These are phyloP conservation scores for Eucalyptus tenuipes DNA, from an alignment of 345 rosid species.

Conservation along the genomic window DNA sequence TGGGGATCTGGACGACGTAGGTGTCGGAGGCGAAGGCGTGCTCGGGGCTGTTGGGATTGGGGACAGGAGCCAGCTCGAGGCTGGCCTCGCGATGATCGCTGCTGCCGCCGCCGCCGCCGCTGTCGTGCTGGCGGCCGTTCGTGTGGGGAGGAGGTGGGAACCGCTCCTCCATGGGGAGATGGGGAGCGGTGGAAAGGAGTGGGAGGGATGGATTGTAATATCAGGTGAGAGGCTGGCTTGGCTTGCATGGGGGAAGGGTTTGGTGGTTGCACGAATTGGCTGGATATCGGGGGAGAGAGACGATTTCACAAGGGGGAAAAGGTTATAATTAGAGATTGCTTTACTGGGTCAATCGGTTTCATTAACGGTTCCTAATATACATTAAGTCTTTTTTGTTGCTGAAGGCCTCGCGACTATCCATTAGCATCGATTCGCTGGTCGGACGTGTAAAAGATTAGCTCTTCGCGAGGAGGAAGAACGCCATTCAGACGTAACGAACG, in stretches of 20 bases:
- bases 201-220: not conserved
- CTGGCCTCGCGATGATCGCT: not conserved
- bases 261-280: not conserved
- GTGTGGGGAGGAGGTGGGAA: conserved; percentile 7
- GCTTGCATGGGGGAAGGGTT: not conserved
- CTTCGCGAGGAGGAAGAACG: not conserved
- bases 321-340: not conserved
- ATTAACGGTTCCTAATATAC: not conserved
- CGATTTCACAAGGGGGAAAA: not conserved
- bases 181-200: conserved; percentile 23
- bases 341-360: not conserved
- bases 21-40: conserved; percentile 11
- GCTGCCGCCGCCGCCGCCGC: not conserved
- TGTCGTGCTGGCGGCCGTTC: not conserved
- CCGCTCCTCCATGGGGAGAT: conserved; percentile 52
- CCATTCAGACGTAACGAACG: not conserved
- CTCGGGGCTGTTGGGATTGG: not conserved
- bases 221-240: not conserved
- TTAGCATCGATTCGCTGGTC: not conserved
- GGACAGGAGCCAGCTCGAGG: not conserved
- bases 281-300: not conserved
- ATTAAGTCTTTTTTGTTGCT: not conserved
- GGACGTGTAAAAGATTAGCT: not conserved
- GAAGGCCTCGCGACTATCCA: not conserved
- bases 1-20: conserved; percentile 51